Conservation (phyloP, 2,329 filamentous ascomycete species). For the Fusarium albidum region DNA sequence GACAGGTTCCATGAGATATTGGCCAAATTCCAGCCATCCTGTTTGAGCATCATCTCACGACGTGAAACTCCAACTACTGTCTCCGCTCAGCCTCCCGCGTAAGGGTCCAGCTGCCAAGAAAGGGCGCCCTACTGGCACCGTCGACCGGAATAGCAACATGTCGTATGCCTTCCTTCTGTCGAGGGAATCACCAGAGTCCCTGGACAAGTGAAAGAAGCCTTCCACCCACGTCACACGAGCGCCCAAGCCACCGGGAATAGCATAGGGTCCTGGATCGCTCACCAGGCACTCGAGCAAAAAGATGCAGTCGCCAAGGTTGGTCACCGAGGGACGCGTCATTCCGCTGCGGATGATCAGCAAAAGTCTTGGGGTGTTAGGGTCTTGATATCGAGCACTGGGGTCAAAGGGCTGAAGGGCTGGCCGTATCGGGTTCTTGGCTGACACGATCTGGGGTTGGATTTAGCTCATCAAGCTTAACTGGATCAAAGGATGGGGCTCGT, state of each 20-base stretch:
- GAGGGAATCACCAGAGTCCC: not conserved
- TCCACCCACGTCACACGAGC: slow-evolving; percentile 17
- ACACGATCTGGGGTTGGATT: not conserved
- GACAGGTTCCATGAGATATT: not conserved
- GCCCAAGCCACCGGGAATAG: slow-evolving; percentile 14
- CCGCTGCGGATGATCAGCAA: too few species aligned
- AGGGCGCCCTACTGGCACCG: not conserved
- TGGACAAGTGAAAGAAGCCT: too few species aligned
- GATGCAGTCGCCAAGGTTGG: too few species aligned
- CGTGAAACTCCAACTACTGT: not conserved
- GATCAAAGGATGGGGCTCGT: too few species aligned
- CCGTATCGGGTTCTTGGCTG: not conserved
- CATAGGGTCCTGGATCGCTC: not conserved
- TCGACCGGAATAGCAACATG: slow-evolving; percentile 34
- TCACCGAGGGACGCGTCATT: slow-evolving; percentile 20
- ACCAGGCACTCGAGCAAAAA: not conserved
- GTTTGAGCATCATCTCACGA: too few species aligned
- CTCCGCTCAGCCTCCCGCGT: slow-evolving; percentile 22
- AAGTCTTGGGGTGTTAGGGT: too few species aligned
- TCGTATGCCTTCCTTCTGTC: slow-evolving; percentile 21
- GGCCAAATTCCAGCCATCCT: not conserved
- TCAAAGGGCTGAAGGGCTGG: not conserved
- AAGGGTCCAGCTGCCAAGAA: slow-evolving; percentile 3
- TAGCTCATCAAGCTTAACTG: not conserved
- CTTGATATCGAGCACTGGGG: not conserved